phyloP scores from a whole-genome alignment of 2,329 filamentous ascomycete genomes.

The Pyricularia grisea region DNA sequence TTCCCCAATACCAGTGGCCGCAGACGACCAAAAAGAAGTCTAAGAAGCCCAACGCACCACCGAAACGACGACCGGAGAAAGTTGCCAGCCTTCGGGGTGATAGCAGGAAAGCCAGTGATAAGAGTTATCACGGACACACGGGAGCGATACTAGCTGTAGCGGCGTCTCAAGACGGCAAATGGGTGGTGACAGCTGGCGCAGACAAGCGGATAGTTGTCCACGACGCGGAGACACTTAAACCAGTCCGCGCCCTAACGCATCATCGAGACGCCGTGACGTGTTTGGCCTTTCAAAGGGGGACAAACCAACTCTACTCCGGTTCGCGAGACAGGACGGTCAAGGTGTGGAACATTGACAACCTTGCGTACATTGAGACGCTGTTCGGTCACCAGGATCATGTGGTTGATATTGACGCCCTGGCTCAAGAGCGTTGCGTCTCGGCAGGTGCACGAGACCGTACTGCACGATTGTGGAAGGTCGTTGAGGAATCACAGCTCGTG shows the following conservation, averaged over 20 bases:
- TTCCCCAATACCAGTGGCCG: conserved; percentile 49
- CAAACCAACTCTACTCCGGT: conserved; percentile 86
- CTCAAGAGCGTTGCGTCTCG: conserved; percentile 80
- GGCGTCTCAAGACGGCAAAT: conserved; percentile 82
- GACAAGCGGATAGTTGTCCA: conserved; percentile 83
- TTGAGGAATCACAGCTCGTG: conserved; percentile 89
- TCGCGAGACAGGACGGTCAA: conserved; percentile 91
- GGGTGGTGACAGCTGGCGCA: conserved; percentile 78
- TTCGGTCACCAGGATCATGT: conserved; percentile 95
- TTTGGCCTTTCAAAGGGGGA: conserved; percentile 75
- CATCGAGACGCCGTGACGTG: conserved; percentile 83
- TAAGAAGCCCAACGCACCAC: conserved; percentile 47
- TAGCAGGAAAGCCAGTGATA: conserved; percentile 49
- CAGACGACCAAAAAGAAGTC: conserved; percentile 49
- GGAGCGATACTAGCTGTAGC: conserved; percentile 75
- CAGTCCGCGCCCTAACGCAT: conserved; percentile 77
- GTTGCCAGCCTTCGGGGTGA: conserved; percentile 55
- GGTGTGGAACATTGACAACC: conserved; percentile 84
- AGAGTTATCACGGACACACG: conserved; percentile 66
- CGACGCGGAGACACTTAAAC: conserved; percentile 70
- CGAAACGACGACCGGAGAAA: conserved; percentile 52
- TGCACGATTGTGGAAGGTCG: conserved; percentile 89
- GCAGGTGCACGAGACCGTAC: conserved; percentile 88
- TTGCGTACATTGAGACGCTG: conserved; percentile 90
- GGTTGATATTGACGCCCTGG: conserved; percentile 71